Base-by-base conservation (phyloP, 73 alveolate genomes). In the Stentor coeruleus region DNA sequence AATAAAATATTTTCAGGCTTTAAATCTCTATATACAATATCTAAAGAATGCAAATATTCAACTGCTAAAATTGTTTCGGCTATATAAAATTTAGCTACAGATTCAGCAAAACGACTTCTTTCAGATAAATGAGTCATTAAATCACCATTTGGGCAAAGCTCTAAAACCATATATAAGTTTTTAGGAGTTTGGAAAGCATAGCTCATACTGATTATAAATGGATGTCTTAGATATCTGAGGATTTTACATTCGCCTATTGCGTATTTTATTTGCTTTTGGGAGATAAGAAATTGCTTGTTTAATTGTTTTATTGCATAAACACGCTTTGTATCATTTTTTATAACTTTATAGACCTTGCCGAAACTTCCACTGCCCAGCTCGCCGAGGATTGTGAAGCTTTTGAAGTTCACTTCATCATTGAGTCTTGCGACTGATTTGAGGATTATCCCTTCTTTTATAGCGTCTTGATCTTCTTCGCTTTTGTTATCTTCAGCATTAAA, bases 81-180 rank as follows among this genome's bases (percentile, higher is more conserved):
- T 28, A 95, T 84, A 75, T 90, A 94, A 84, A 91, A 85, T 83
- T 90, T 86, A 0, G 98, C 97, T 40, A 85, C 94, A 82, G 81
- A 86, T 83, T 93, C 98, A 26, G 95, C 88, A 60, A 93, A 85
- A 15, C 91, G 81, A 38, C 96, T 94, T 82, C 93, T 97, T 36
- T 85, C 85, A 41, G 93, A 92, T 58, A 97, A 89, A 77, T 92
- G 94, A 59, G 92, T 90, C 3, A 93, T 94, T 39, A 97, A 87
- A 77, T 93, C 99, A 20, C 99, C 99, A 20, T 98, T 98, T 3
- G 97, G 96, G 82, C 99, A 96, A 87, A 93, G 96, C 57, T 96
- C 99, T 35, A 96, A 74, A 59, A 97, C 91, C 75, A 87, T 82
- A 81, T 74, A 87, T 82, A 87, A 74, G 81, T 87, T 75, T 6